Conservation (phyloP, 129 eudicot species). For the Centella asiatica region DNA sequence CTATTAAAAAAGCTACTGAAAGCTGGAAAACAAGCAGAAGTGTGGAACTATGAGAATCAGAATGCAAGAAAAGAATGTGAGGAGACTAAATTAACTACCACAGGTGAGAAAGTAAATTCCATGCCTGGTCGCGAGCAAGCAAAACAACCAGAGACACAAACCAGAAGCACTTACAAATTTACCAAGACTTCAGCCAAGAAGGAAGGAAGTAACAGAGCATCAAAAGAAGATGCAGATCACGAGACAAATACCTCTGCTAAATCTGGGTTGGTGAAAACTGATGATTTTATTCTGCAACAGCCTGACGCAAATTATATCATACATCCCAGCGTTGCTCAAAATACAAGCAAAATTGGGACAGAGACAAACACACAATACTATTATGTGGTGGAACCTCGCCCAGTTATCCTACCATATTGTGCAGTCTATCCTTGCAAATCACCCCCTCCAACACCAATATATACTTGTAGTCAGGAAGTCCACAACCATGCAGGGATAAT, state of each 20-base stretch:
- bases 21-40: conserved; percentile 15
- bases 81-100: neutral
- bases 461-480: neutral
- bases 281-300: neutral
- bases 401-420: conserved; percentile 8
- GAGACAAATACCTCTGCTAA: neutral
- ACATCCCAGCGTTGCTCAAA: neutral
- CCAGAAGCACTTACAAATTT: neutral
- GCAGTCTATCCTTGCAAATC: conserved; percentile 4
- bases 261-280: neutral
- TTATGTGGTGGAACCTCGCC: conserved; percentile 10
- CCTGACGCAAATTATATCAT: neutral
- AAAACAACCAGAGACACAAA: neutral
- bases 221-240: neutral
- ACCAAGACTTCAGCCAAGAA: too few species aligned
- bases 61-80: neutral
- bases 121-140: neutral
- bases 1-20: conserved; percentile 13
- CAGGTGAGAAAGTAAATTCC: neutral
- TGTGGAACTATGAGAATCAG: conserved; percentile 8
- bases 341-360: neutral
- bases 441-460: neutral
- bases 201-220: neutral
- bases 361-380: neutral
- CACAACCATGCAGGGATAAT: neutral